Evolutionary conservation across 2,329 filamentous ascomycete species (phyloP), one percentile per base, ranked within the genome.

Genomic region (Pseudogymnoascus pannorum): DNA sequence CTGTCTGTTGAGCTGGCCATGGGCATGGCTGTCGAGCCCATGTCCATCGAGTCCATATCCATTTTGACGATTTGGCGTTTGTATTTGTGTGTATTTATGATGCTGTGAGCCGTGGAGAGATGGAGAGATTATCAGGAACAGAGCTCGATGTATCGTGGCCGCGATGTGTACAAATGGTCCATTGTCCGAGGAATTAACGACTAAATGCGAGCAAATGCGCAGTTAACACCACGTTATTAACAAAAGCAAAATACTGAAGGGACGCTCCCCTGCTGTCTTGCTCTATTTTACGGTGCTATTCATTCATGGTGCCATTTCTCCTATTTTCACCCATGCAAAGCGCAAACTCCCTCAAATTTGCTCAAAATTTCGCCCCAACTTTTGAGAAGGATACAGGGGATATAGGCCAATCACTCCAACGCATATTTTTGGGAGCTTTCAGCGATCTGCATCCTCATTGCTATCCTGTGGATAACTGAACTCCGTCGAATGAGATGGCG

Each of bases 1-100:
- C 58, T 24, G 58, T 24, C 36, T 44, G 58, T 60, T n/a, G 58
- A 48, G 22, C 11, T 42, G 16, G 58, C 18, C 59, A 60, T 60
- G 12, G 59, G 12, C 40, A 54, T 60, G n/a, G 16, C 35, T 35
- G 26, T 40, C 40, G 16, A n/a, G 35, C 8, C 31, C 57, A 20
- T 38, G n/a, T 26, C 18, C 24, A 29, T 40, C 35, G 18, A 14
- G 57, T 9, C 8, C 14, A 29, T 58, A 7, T 36, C 29, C 31
- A 16, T 16, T 33, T 14, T 35, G 26, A 11, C 35, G 20, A 42
- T 59, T 59, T 36, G 20, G 57, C 57, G 31, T n/a, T 33, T 59
- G 40, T 38, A 38, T 38, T 14, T 40, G 31, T 11, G 57, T 29
- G 18, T 18, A 20, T 40, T 40, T 18, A 40, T 40, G 14, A 40